phyloP scores from a whole-genome alignment of 2,329 filamentous ascomycete species.

The Penicillium sp. region DNA sequence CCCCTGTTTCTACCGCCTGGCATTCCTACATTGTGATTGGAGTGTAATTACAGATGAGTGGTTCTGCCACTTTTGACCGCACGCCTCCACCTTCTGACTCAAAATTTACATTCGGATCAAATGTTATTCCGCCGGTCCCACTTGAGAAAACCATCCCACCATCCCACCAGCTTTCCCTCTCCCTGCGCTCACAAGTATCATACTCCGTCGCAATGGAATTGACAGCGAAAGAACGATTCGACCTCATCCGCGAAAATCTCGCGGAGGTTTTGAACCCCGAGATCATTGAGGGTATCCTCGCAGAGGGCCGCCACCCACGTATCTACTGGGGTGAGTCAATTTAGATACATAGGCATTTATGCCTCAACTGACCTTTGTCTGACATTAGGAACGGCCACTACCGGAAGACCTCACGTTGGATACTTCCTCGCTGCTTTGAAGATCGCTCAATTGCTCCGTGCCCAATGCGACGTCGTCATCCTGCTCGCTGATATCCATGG shows the following conservation, averaged over 20 bases:
- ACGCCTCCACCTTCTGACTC: background rate
- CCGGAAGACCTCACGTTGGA: slow-evolving; percentile 68
- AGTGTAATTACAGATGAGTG: background rate
- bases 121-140: background rate
- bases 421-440: slow-evolving; percentile 86
- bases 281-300: slow-evolving; percentile 32
- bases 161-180: background rate
- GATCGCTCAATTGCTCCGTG: slow-evolving; percentile 81
- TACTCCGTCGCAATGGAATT: background rate
- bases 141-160: background rate
- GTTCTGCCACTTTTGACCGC: background rate
- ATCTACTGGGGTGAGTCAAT: slow-evolving; percentile 36
- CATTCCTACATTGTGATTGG: too few species aligned
- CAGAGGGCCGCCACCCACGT: slow-evolving; percentile 29
- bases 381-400: slow-evolving; percentile 3
- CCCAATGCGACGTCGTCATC: slow-evolving; percentile 79
- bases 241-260: slow-evolving; percentile 77
- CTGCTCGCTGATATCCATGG: slow-evolving; percentile 69
- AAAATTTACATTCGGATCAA: background rate
- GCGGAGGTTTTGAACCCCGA: slow-evolving; percentile 78
- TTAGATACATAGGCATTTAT: background rate
- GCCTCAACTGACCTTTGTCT: background rate
- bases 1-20: too few species aligned
- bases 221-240: background rate
- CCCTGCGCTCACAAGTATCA: background rate